phyloP scores from a whole-genome alignment of 2,329 filamentous ascomycete species.

The Magnaporthiopsis incrustans region DNA sequence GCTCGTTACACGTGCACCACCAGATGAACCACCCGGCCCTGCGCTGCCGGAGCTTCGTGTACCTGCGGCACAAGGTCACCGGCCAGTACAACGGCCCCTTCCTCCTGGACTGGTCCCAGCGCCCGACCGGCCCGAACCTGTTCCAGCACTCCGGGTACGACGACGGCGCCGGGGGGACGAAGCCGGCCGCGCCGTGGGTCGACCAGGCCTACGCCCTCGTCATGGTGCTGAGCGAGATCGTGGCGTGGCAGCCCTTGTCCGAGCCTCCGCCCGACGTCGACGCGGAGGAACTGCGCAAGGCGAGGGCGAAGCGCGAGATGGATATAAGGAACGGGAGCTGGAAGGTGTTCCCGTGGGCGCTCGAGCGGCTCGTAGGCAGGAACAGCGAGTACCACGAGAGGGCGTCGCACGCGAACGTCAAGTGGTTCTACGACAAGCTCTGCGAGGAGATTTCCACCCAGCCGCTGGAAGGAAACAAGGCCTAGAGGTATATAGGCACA shows the following conservation, averaged over 20 bases:
- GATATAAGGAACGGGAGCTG: conserved; percentile 5
- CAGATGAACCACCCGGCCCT: conserved; percentile 9
- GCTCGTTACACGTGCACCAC: conserved; percentile 10
- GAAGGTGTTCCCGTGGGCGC: conserved; percentile 4
- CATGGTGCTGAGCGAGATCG: conserved; percentile 10
- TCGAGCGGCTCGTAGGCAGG: conserved; percentile 1
- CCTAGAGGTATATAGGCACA: too few species aligned
- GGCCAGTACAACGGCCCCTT: conserved; percentile 1
- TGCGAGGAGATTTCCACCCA: conserved; percentile 1
- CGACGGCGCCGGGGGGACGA: not conserved
- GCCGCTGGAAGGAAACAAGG: not conserved
- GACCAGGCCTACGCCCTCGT: conserved; percentile 9
- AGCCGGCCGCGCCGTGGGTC: conserved; percentile 2
- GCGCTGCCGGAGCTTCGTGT: conserved; percentile 9
- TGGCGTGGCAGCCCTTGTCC: conserved; percentile 7
- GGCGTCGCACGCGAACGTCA: conserved; percentile 6
- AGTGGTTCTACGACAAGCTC: conserved; percentile 9
- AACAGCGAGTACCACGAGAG: not conserved
- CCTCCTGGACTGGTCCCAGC: conserved; percentile 8
- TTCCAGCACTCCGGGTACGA: conserved; percentile 7
- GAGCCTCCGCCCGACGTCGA: not conserved
- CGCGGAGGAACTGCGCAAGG: not conserved
- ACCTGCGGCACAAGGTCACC: conserved; percentile 4
- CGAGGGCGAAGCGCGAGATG: not conserved
- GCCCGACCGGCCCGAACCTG: conserved; percentile 2